A percentile compares a stretch with the other conserved stretches of the same genome.
Evolutionary conservation across 108 stramenopile genomes (phyloP).

Genomic region (Skeletonema grethae): DNA sequence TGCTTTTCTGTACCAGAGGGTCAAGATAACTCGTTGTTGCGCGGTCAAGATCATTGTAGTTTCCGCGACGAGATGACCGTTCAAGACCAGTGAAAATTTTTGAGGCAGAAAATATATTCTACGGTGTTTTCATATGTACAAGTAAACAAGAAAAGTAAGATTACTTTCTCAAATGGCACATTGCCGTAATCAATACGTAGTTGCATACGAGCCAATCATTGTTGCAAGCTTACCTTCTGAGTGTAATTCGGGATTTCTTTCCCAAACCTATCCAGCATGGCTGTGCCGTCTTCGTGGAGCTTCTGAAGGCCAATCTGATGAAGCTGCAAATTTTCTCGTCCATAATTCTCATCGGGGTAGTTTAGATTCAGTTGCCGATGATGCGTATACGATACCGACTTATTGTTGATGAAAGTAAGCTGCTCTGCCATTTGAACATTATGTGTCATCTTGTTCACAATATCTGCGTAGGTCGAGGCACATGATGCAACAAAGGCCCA

Average conservation of each 20-base stretch:
- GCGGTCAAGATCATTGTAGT: constrained; percentile 43
- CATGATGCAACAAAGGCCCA: constrained; percentile 42
- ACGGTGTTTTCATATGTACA: too few relatives aligned
- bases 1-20: constrained; percentile 35
- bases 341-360: constrained; percentile 58
- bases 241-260: constrained; percentile 44
- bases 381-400: neutral
- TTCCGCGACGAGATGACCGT: constrained; percentile 18
- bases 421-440: constrained; percentile 43
- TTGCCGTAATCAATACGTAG: too few relatives aligned
- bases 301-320: constrained; percentile 55
- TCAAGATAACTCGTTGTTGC: constrained; percentile 35
- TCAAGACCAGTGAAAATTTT: constrained; percentile 60
- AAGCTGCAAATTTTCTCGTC: constrained; percentile 63
- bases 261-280: constrained; percentile 36
- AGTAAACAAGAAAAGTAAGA: too few relatives aligned
- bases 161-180: too few relatives aligned
- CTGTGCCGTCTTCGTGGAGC: constrained; percentile 57
- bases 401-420: constrained; percentile 27
- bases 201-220: too few relatives aligned
- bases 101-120: constrained; percentile 44
- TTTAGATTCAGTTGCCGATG: constrained; percentile 5
- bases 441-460: constrained; percentile 40
- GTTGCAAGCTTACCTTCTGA: too few relatives aligned
- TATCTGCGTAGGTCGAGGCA: constrained; percentile 41